These are phyloP conservation scores for Candida stauntonica DNA, from an alignment of 805 yeast genomes.

Conservation along the genomic window DNA sequence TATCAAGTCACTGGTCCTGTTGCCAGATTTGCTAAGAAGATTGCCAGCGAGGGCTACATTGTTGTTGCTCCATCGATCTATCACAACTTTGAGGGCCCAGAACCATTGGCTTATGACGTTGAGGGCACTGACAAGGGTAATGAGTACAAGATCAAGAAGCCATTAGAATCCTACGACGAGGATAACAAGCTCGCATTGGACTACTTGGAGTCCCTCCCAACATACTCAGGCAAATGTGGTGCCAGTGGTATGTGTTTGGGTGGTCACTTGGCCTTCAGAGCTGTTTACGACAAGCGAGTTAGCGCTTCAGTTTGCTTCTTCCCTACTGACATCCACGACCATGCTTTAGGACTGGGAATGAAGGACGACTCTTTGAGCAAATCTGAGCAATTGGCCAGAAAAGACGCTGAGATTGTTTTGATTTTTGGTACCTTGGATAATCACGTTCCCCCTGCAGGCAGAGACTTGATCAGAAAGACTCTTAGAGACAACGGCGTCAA, in stretches of 20 bases:
- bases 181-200: conserved; percentile 63
- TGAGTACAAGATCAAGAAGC: conserved; percentile 58
- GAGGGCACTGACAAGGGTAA: conserved; percentile 78
- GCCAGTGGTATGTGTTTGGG: conserved; percentile 88
- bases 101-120: conserved; percentile 63
- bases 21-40: conserved; percentile 67
- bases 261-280: conserved; percentile 75
- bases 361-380: conserved; percentile 64
- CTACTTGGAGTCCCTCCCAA: conserved; percentile 49
- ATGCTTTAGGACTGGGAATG: conserved; percentile 57
- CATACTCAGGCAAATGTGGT: conserved; percentile 71
- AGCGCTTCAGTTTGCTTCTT: conserved; percentile 70
- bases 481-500: conserved; percentile 56
- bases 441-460: conserved; percentile 75
- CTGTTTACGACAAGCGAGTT: conserved; percentile 60
- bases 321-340: conserved; percentile 75
- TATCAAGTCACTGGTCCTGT: conserved; percentile 85
- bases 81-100: conserved; percentile 64
- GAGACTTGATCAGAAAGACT: conserved; percentile 62
- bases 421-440: conserved; percentile 77
- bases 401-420: conserved; percentile 54
- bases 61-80: conserved; percentile 78
- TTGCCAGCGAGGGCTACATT: conserved; percentile 76
- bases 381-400: conserved; percentile 45
- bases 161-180: conserved; percentile 69